Evolutionary conservation across 2,329 filamentous ascomycete species (phyloP).

Genomic region (Calycina herbarum): DNA sequence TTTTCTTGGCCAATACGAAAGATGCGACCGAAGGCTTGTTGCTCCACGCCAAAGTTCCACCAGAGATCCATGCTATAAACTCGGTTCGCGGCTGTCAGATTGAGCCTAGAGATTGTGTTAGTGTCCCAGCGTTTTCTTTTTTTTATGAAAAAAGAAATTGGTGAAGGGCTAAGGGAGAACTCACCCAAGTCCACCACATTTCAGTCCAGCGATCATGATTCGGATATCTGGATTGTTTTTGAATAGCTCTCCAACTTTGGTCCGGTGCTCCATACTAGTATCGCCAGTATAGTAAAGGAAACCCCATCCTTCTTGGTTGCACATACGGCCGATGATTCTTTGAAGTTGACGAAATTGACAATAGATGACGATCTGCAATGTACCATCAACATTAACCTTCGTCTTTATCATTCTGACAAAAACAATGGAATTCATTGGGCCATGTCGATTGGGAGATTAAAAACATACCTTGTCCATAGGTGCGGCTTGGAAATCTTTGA

Average conservation of each 20-base stretch:
- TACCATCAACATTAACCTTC: too few relatives aligned
- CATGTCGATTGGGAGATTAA: slow-evolving; percentile 1
- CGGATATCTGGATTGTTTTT: slow-evolving; percentile 39
- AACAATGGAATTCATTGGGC: neutral
- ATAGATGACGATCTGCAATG: slow-evolving; percentile 49
- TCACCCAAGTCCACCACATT: slow-evolving; percentile 50
- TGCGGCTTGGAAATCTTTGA: slow-evolving; percentile 45
- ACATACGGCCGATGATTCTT: slow-evolving; percentile 51
- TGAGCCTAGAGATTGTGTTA: slow-evolving; percentile 41
- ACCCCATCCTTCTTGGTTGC: slow-evolving; percentile 49
- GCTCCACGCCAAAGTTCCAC: slow-evolving; percentile 47
- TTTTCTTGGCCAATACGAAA: slow-evolving; percentile 65
- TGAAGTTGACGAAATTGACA: slow-evolving; percentile 58
- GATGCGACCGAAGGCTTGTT: slow-evolving; percentile 63
- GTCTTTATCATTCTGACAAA: too few relatives aligned
- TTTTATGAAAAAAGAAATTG: too few relatives aligned
- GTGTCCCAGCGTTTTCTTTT: too few relatives aligned
- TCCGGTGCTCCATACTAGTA: slow-evolving; percentile 45
- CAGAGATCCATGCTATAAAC: slow-evolving; percentile 43
- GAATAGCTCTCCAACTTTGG: slow-evolving; percentile 49
- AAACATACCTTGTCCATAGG: slow-evolving; percentile 46
- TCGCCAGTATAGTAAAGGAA: slow-evolving; percentile 46
- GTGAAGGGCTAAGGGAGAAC: too few relatives aligned
- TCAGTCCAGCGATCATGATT: slow-evolving; percentile 57
- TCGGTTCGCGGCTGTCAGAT: slow-evolving; percentile 55